A percentile compares a stretch with the other conserved stretches of the same genome.
Evolutionary conservation across 768 basidiomycete genomes (phyloP).

Genomic region (Neoboletus subvelutipes): DNA sequence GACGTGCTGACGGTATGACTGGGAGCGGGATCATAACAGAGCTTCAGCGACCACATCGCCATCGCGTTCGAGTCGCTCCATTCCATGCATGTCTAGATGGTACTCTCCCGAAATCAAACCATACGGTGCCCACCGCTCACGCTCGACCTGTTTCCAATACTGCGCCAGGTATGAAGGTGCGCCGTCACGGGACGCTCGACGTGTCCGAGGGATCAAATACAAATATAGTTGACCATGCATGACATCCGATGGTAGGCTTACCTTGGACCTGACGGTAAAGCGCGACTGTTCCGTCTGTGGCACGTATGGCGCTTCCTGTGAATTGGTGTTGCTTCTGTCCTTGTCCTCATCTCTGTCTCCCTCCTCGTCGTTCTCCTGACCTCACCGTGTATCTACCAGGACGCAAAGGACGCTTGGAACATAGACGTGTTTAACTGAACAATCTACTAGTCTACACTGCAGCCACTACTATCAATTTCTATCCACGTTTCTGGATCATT

Average conservation of each 20-base stretch:
- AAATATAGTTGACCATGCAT: neutral
- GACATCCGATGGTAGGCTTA: slow-evolving; percentile 56
- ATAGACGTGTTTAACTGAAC: too few species aligned
- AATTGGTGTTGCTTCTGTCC: slow-evolving; percentile 22
- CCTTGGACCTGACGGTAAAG: slow-evolving; percentile 65
- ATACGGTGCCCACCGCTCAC: slow-evolving; percentile 56
- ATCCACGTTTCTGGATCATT: too few species aligned
- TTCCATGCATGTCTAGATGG: slow-evolving; percentile 60
- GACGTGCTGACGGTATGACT: neutral
- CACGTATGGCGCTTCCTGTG: slow-evolving; percentile 72
- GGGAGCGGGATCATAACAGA: neutral
- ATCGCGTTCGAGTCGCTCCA: slow-evolving; percentile 59
- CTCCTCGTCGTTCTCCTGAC: too few species aligned
- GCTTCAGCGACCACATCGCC: slow-evolving; percentile 70
- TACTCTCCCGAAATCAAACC: slow-evolving; percentile 71
- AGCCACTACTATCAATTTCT: too few species aligned
- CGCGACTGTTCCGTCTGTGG: slow-evolving; percentile 74
- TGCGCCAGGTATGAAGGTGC: slow-evolving; percentile 66
- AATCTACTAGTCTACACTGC: too few species aligned
- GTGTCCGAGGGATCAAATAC: neutral
- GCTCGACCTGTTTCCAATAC: slow-evolving; percentile 60
- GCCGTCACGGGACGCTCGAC: neutral
- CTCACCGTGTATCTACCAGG: too few species aligned
- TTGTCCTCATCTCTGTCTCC: too few species aligned
- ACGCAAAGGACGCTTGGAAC: too few species aligned